Base-by-base conservation (phyloP, 1,284 basidiomycete species). In the Grifola frondosa region DNA sequence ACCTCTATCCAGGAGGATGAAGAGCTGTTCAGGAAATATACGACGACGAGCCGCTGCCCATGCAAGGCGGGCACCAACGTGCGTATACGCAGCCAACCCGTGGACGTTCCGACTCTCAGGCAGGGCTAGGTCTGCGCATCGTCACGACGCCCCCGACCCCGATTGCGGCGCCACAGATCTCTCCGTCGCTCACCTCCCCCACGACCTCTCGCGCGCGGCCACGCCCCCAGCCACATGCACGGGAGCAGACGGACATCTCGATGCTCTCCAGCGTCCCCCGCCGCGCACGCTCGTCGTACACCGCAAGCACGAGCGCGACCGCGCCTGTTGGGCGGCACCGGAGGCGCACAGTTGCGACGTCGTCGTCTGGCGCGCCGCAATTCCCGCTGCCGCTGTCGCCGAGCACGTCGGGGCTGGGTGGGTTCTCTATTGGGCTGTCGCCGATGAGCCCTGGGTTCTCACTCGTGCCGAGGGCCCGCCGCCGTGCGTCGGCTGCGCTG, bases 381-480 rank as follows among this genome's bases (percentile, higher is more conserved):
- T 45, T 46, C 38, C 37, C 45, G 9, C 46, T 48, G 30, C 48
- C 61, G 37, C 48, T 60, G 15, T 56, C 64, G 32, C 61, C 63
- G 6, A 53, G 57, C 47, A 53, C 44, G 34, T 46, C 59, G 8
- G 56, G 59, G 20, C 57, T 64, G 30, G 58, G 63, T 4, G 84
- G 84, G 6, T 80, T 88, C 63, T 80, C 82, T 50, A 88, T 88
- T 50, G 85, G 85, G 4, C 58, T 88, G 32, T 85, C 82, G 17
- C 82, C 85, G 11, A 68, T 84, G 41, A 85, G 82, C 56, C 85
- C 85, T 22, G 85, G 85, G 15, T 88, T 88, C 57, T 70, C 75
- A 19, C 73, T 86, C 40, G 69, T 79, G 34, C 81, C 81, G 20
- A 61, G 67, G 36, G 74, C 78, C 49, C 63, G 75, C 51, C 68